Evolutionary conservation across 1,139 yeast genomes (phyloP), one percentile per base, ranked within the genome.

Genomic region (Saccharomyces hybrid): DNA sequence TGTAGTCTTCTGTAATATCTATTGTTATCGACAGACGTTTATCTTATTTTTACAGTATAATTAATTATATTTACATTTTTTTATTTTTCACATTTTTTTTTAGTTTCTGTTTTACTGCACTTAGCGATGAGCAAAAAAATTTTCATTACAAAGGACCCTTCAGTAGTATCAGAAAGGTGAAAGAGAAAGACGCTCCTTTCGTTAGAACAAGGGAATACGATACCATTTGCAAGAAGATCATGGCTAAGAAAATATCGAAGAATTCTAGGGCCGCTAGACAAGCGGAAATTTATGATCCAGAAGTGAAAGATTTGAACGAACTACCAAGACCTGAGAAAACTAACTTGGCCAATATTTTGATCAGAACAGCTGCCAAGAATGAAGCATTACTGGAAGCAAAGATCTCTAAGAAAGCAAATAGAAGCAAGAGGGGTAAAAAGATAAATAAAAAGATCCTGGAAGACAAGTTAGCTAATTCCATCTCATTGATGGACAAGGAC

Each of bases 221-320:
- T 14, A 46, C 2, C 12, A 6, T 24, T 12, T n/a, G 12, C 28
- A 24, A 46, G 12, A 7, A 27, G 5, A 49, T 28, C 3, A 69
- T 69, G 72, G 71, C 67, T 14, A 68, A 58, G 50, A 65, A 62
- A 76, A 79, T 83, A 32, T 83, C 89, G 11, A 85, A 84, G 61
- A 83, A 79, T 60, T 83, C 90, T 50, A 79, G 93, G 73, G 90
- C 90, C 4, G 91, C 93, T 3, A 81, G 91, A 72, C 77, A 89
- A 67, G 86, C 84, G 2, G 76, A 75, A 54, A 70, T 73, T 42
- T 75, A 71, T 12, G 76, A 71, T 19, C 71, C 73, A 5, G 86
- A 81, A 60, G 78, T 78, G 11, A 78, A 75, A 59, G 76, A 78
- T 19, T 73, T 85, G 50, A 73, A 75, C 27, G 67, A 71, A 24